Evolutionary conservation across 2,329 filamentous ascomycete species (phyloP).

Genomic region (Penicillium sp.): DNA sequence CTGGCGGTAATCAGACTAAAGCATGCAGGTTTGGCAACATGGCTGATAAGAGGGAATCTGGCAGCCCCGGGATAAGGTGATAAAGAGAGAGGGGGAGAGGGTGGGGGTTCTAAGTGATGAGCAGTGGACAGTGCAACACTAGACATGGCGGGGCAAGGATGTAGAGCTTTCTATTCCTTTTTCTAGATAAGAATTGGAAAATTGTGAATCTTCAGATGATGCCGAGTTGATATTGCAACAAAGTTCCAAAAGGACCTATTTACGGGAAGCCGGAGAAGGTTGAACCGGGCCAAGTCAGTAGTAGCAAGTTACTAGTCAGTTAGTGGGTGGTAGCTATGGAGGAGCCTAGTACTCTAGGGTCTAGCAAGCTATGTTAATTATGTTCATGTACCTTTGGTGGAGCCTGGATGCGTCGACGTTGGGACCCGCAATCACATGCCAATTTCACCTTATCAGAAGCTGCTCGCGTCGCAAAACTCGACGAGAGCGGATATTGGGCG

Average conservation of each 20-base stretch:
- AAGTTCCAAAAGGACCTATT: neutral
- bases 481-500: constrained; percentile 13
- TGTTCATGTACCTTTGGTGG: constrained; percentile 19
- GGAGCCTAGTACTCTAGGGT: no score
- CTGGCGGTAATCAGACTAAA: constrained; percentile 14
- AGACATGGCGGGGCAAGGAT: constrained; percentile 9
- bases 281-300: constrained; percentile 2
- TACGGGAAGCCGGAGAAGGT: constrained; percentile 5
- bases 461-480: constrained; percentile 10
- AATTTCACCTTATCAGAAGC: constrained; percentile 30
- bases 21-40: constrained; percentile 13
- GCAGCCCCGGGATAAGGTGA: neutral
- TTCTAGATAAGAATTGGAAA: neutral
- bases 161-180: neutral
- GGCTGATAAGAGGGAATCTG: constrained; percentile 22
- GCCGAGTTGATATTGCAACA: neutral
- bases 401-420: constrained; percentile 26
- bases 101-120: constrained; percentile 7
- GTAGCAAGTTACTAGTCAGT: no score
- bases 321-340: neutral
- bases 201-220: neutral
- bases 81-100: neutral
- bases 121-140: neutral
- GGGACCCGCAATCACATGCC: constrained; percentile 46
- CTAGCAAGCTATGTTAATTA: no score